Base-by-base conservation (phyloP, 1,139 yeast genomes). In the Debaryomyces singareniensis region DNA sequence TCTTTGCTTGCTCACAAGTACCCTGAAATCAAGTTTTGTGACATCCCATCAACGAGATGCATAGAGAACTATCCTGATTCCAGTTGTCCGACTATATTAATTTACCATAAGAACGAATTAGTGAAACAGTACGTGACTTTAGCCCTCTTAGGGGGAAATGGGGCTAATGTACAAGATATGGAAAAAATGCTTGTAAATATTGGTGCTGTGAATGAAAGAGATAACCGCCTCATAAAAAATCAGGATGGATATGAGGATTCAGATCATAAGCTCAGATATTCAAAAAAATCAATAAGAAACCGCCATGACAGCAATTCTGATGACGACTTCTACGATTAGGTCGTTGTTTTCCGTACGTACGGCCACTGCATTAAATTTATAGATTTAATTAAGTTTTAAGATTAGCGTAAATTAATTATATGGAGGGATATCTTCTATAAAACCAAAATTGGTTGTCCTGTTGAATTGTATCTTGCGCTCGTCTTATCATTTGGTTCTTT, bases 21-120 rank as follows among this genome's bases (percentile, higher is more conserved):
- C 44, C 74, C 77, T n/a, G 96, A 91, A 45, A 58, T 91, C 45
- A 91, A 91, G 56, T 81, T 91, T 49, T 91, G 89, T 26, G 96
- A 91, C 43, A 91, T 91, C 30, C 82, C 85, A 10, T 96, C 85
- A 13, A 70, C 75, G 38, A 76, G 96, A 53, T 94, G 96, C 35
- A 83, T 89, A 39, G 97, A 89, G 47, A 78, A 80, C 49, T 91
- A 89, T 52, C 96, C 97, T 1, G 89, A 85, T 18, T 55, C 72
- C 24, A 89, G 85, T 56, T 83, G 95, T 45, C 99, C 99, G 2
- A 93, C 98, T 0, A 61, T 91, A 13, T 68, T 91, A 28, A 72
- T 93, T 2, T 91, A 91, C 53, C 74, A 74, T 46, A 73, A 84
- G 34, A 78, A 79, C 13, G 75, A 84, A 37, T 91, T 89, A 5